Percentiles rank a stretch among this genome's conserved stretches.
Evolutionary conservation across 371 early-diverging fungal species (phyloP).

Genomic region (Umbelopsis sp.): DNA sequence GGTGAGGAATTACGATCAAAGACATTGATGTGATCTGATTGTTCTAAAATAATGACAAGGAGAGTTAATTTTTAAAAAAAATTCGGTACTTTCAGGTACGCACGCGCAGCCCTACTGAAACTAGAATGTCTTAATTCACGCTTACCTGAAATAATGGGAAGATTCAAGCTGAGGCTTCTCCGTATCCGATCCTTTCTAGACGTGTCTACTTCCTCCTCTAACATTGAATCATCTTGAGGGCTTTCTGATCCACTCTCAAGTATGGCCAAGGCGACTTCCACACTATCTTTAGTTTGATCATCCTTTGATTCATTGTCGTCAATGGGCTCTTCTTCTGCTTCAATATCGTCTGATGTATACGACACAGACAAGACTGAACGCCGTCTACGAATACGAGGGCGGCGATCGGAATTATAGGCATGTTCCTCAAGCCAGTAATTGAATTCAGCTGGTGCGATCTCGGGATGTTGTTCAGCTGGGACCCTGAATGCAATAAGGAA

Average conservation of each 20-base stretch:
- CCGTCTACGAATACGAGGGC: slow-evolving; percentile 40
- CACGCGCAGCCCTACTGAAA: neutral
- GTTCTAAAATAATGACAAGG: neutral
- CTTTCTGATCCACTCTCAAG: slow-evolving; percentile 21
- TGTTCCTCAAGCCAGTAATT: slow-evolving; percentile 50
- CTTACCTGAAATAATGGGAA: slow-evolving; percentile 41
- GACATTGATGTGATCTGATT: slow-evolving; percentile 23
- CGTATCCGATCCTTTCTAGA: slow-evolving; percentile 35
- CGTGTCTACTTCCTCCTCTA: slow-evolving; percentile 15
- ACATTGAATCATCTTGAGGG: slow-evolving; percentile 16
- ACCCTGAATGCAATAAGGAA: slow-evolving; percentile 42
- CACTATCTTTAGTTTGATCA: slow-evolving; percentile 18
- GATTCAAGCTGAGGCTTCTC: slow-evolving; percentile 51
- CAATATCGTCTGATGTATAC: slow-evolving; percentile 46
- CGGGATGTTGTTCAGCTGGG: slow-evolving; percentile 65
- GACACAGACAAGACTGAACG: slow-evolving; percentile 55
- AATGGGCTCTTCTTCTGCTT: slow-evolving; percentile 30
- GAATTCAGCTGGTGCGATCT: slow-evolving; percentile 64
- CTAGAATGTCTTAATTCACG: neutral
- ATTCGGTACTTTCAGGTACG: neutral
- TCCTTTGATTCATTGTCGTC: slow-evolving; percentile 10
- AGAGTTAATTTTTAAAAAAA: neutral
- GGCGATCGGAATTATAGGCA: slow-evolving; percentile 37
- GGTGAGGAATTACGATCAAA: slow-evolving; percentile 58
- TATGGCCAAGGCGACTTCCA: slow-evolving; percentile 23